phyloP scores from a whole-genome alignment of 306 rosid genomes.

The Luffa acutangula region DNA sequence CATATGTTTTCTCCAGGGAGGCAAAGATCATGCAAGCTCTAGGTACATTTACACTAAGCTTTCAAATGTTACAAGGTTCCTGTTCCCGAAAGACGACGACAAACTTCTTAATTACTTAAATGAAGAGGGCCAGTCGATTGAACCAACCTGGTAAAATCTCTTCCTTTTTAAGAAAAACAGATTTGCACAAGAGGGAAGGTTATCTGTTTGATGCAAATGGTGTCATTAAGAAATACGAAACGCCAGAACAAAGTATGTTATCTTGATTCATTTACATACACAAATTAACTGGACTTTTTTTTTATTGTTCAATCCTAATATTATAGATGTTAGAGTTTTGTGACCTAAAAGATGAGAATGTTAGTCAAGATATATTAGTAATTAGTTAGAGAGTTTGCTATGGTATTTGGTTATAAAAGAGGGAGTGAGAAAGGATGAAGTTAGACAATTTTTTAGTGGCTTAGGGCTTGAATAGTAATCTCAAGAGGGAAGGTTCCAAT shows the following conservation, averaged over 20 bases:
- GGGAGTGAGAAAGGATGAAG: too few species aligned
- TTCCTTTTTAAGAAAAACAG: neutral
- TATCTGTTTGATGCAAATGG: slow-evolving; percentile 70
- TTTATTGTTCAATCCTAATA: neutral
- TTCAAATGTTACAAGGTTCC: slow-evolving; percentile 46
- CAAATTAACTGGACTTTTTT: neutral
- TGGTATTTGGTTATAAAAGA: too few species aligned
- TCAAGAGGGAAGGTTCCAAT: too few species aligned
- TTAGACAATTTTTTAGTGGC: too few species aligned
- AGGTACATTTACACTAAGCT: slow-evolving; percentile 68
- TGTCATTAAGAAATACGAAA: slow-evolving; percentile 66
- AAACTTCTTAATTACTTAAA: slow-evolving; percentile 76
- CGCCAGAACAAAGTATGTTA: slow-evolving; percentile 64
- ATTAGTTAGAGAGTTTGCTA: too few species aligned
- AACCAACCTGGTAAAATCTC: slow-evolving; percentile 61
- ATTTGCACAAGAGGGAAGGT: neutral
- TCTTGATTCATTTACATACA: neutral
- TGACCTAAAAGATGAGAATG: too few species aligned
- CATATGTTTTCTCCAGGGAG: slow-evolving; percentile 39
- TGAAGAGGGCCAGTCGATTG: slow-evolving; percentile 82
- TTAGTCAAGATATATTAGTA: too few species aligned
- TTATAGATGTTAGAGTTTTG: neutral
- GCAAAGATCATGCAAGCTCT: slow-evolving; percentile 86
- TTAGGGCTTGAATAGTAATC: too few species aligned
- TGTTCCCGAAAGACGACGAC: slow-evolving; percentile 78